phyloP scores from a whole-genome alignment of 306 rosid genomes.

The Geum urbanum region DNA sequence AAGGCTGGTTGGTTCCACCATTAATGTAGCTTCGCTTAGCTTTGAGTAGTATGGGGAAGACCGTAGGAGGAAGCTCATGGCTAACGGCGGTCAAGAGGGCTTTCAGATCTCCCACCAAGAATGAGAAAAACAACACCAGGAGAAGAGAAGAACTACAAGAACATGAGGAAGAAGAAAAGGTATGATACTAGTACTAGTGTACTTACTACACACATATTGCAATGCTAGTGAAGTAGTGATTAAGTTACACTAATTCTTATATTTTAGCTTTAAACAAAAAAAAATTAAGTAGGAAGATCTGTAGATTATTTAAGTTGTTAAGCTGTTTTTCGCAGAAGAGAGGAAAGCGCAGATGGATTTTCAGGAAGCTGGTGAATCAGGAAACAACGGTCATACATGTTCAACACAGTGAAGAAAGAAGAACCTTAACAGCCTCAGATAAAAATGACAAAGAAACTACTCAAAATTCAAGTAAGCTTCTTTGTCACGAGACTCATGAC shows the following conservation, averaged over 20 bases:
- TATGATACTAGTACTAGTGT: background rate
- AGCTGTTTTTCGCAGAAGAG: constrained; percentile 37
- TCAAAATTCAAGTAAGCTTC: background rate
- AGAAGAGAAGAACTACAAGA: constrained; percentile 44
- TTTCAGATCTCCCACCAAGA: constrained; percentile 48
- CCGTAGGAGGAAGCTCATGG: constrained; percentile 49
- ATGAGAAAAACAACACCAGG: constrained; percentile 30
- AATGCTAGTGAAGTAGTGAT: background rate
- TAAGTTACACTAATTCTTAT: background rate
- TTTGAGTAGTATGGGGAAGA: constrained; percentile 38
- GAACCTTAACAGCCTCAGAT: constrained; percentile 20
- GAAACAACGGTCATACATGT: constrained; percentile 28
- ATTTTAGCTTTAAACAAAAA: background rate
- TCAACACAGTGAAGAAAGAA: constrained; percentile 25
- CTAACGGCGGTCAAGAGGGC: constrained; percentile 46
- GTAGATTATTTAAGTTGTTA: background rate
- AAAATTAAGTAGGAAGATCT: background rate
- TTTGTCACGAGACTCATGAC: constrained; percentile 5
- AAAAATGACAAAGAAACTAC: constrained; percentile 11
- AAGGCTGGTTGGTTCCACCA: background rate
- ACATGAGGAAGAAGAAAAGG: constrained; percentile 50
- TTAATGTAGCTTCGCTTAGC: background rate
- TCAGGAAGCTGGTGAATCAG: constrained; percentile 39
- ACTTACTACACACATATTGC: background rate
- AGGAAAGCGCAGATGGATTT: constrained; percentile 55